Conservation (phyloP, 768 basidiomycete species). For the Brasilioporus rufonigricans region DNA sequence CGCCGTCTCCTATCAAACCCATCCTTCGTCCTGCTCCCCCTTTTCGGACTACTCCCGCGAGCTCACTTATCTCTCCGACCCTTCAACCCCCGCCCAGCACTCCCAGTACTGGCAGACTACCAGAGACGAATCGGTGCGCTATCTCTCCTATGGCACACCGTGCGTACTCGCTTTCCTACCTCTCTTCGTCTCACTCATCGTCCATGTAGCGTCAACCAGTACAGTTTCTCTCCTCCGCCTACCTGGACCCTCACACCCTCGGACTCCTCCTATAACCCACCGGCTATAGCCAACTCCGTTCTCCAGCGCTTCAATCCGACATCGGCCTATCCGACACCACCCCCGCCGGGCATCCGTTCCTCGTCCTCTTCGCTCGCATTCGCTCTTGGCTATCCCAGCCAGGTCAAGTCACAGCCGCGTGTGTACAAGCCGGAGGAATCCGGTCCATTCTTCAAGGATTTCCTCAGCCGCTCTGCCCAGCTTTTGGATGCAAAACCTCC, state of each 20-base stretch:
- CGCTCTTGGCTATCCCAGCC: conserved; percentile 56
- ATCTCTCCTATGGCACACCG: conserved; percentile 54
- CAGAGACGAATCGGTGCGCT: conserved; percentile 57
- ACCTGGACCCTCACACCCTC: conserved; percentile 42
- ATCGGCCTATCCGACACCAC: conserved; percentile 69
- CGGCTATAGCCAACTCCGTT: conserved; percentile 60
- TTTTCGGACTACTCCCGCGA: conserved; percentile 71
- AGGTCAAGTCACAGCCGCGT: conserved; percentile 24
- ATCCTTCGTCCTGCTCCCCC: conserved; percentile 44
- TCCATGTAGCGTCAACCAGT: conserved; percentile 23
- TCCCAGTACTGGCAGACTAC: conserved; percentile 64
- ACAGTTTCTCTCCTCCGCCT: conserved; percentile 33
- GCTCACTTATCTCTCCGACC: conserved; percentile 51
- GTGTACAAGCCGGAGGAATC: conserved; percentile 58
- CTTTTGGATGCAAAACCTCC: conserved; percentile 38
- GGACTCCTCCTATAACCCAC: conserved; percentile 53
- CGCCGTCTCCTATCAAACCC: conserved; percentile 27
- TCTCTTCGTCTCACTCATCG: conserved; percentile 2
- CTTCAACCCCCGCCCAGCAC: conserved; percentile 42
- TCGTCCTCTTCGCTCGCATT: conserved; percentile 74
- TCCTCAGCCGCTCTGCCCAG: conserved; percentile 47
- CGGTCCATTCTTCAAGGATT: conserved; percentile 60
- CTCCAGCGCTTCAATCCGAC: conserved; percentile 62
- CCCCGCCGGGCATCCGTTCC: conserved; percentile 58
- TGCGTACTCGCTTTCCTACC: conserved; percentile 32